Evolutionary conservation across 2,329 filamentous ascomycete species (phyloP), one percentile per base, ranked within the genome.

Genomic region (Pseudogymnoascus sp.): DNA sequence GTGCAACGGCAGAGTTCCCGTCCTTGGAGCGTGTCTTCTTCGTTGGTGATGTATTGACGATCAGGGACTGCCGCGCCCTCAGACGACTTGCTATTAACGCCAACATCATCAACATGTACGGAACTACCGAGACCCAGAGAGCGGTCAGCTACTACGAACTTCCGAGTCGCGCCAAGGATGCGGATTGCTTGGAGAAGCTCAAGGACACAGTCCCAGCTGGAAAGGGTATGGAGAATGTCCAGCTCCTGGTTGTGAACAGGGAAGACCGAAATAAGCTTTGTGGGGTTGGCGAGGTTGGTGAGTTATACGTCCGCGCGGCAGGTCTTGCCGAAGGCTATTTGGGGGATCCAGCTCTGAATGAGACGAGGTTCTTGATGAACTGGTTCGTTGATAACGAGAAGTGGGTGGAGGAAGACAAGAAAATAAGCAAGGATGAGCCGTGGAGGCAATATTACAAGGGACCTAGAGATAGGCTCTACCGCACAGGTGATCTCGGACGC

Each of bases 21-120:
- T 80, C 83, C 11, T 80, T 97, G n/a, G 82, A 88, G 64, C 81
- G 86, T 63, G 91, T 88, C 16, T 93, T 97, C 80, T 97, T 93
- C 66, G 93, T 97, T 1, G 95, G 95, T 34, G 93, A 97, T 72
- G 80, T 97, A 36, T 76, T 97, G 59, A 96, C 91, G 66, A 96
- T 87, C 72, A 83, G 86, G 71, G 93, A 97, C 70, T 96, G 91
- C 75, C 81, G 82, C 43, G 82, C 83, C 23, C 79, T 97, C n/a
- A 89, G 90, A 64, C 81, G 85, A 53, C 81, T 97, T 38, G 93
- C 89, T 0, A 80, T 83, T 0, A 93, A 93, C 66, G 86, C 85
- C 64, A 82, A 82, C 66, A 92, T 96, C 65, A 82, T 91, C 67
- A 93, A 93, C 76, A 89, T 93, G 86, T 96, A 92, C 72, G 92